Percentiles rank a stretch among this genome's conserved stretches.
Evolutionary conservation across 2,329 filamentous ascomycete genomes (phyloP).

Genomic region (Bipolaris gigantea): DNA sequence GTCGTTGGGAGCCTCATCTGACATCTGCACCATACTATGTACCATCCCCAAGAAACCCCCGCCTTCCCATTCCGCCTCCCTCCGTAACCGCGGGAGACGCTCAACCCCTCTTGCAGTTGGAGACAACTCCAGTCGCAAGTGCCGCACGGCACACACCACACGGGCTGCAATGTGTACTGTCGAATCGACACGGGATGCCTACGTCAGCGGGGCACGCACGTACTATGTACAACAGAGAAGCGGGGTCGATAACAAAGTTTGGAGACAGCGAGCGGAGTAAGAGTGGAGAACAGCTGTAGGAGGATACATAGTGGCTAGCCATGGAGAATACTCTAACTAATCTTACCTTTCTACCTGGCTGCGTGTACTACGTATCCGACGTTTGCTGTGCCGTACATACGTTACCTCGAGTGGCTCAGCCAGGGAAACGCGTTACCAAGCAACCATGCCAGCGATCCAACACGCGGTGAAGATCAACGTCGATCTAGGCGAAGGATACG

Average conservation of each 20-base stretch:
- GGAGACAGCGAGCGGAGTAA: conserved; percentile 8
- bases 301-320: too few relatives aligned
- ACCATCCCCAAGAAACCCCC: conserved; percentile 7
- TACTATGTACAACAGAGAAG: conserved; percentile 5
- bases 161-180: too few relatives aligned
- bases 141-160: conserved; percentile 4
- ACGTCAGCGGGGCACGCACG: conserved; percentile 21
- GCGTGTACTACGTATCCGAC: too few relatives aligned
- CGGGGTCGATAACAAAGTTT: conserved; percentile 17
- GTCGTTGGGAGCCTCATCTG: background rate
- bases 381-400: too few relatives aligned
- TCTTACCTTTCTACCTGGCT: too few relatives aligned
- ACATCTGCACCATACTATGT: background rate
- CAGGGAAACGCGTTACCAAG: too few relatives aligned
- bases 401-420: too few relatives aligned
- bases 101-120: conserved; percentile 2
- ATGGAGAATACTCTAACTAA: too few relatives aligned
- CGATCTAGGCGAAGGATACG: conserved; percentile 58
- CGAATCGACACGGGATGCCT: background rate
- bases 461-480: conserved; percentile 58
- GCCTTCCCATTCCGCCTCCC: conserved; percentile 3
- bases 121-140: conserved; percentile 6
- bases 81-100: conserved; percentile 3
- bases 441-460: conserved; percentile 53
- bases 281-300: background rate